These are phyloP conservation scores for Podospora anserina DNA, from an alignment of 495 filamentous ascomycete genomes.

Conservation along the genomic window DNA sequence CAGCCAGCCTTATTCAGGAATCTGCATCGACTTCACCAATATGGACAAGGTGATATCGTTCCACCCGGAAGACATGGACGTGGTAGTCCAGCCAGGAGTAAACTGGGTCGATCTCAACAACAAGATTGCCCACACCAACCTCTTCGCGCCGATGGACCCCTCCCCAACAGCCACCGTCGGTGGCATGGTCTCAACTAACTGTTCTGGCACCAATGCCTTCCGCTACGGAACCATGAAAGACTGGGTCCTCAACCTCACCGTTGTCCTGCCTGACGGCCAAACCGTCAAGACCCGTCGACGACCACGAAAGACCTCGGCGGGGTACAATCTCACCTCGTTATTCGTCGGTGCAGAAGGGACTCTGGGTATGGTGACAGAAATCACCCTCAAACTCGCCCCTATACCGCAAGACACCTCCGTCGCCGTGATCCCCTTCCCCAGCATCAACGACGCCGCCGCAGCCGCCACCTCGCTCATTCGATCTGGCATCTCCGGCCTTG, in stretches of 20 bases:
- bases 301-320: constrained; percentile 70
- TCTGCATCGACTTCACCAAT: constrained; percentile 76
- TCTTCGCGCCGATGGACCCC: constrained; percentile 86
- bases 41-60: constrained; percentile 79
- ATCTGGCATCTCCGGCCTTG: constrained; percentile 59
- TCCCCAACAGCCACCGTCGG: constrained; percentile 59
- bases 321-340: constrained; percentile 76
- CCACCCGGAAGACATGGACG: constrained; percentile 81
- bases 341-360: constrained; percentile 95
- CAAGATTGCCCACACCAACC: constrained; percentile 62
- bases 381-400: constrained; percentile 65
- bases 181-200: constrained; percentile 75
- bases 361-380: constrained; percentile 83
- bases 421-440: constrained; percentile 61
- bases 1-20: constrained; percentile 72
- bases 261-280: constrained; percentile 72
- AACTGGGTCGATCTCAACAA: constrained; percentile 84
- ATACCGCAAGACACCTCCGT: constrained; percentile 63
- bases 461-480: constrained; percentile 62
- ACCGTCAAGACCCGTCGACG: constrained; percentile 70
- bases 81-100: constrained; percentile 81
- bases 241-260: constrained; percentile 75
- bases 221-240: constrained; percentile 83
- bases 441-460: constrained; percentile 59
- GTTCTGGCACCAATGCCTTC: constrained; percentile 73